phyloP scores from a whole-genome alignment of 163 green algal species.

The Prototheca wickerhamii region DNA sequence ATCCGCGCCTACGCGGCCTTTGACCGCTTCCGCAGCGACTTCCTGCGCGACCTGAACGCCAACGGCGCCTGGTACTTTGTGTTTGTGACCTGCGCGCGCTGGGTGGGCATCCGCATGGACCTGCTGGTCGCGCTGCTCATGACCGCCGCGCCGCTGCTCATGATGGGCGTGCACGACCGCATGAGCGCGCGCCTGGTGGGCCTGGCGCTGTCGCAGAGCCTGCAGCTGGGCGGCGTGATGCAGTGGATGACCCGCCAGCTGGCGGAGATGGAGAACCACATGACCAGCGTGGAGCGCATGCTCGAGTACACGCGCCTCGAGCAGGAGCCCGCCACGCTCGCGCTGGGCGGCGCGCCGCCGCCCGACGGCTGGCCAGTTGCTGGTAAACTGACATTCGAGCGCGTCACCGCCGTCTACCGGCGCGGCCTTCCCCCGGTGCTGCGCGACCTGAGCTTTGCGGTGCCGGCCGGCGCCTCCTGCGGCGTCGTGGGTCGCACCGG shows the following conservation, averaged over 20 bases:
- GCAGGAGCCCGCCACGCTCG: conserved; percentile 31
- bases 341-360: conserved; percentile 6
- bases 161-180: conserved; percentile 41
- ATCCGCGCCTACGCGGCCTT: conserved; percentile 67
- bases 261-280: conserved; percentile 67
- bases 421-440: conserved; percentile 36
- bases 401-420: conserved; percentile 44
- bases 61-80: conserved; percentile 54
- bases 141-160: conserved; percentile 43
- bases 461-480: conserved; percentile 22
- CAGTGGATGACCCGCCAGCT: conserved; percentile 50
- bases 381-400: conserved; percentile 11
- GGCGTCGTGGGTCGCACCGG: conserved; percentile 42
- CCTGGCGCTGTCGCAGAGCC: conserved; percentile 60
- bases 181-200: conserved; percentile 46
- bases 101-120: conserved; percentile 69
- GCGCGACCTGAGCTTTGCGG: conserved; percentile 27
- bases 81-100: conserved; percentile 45
- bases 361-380: conserved; percentile 5
- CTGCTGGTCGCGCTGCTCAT: conserved; percentile 48
- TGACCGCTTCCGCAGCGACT: conserved; percentile 39
- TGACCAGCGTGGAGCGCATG: conserved; percentile 69
- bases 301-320: conserved; percentile 57
- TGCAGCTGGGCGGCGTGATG: conserved; percentile 66
- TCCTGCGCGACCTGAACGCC: conserved; percentile 25